Evolutionary conservation across 345 rosid species (phyloP), one percentile per base, ranked within the genome.

Genomic region (Jatropha curcas): DNA sequence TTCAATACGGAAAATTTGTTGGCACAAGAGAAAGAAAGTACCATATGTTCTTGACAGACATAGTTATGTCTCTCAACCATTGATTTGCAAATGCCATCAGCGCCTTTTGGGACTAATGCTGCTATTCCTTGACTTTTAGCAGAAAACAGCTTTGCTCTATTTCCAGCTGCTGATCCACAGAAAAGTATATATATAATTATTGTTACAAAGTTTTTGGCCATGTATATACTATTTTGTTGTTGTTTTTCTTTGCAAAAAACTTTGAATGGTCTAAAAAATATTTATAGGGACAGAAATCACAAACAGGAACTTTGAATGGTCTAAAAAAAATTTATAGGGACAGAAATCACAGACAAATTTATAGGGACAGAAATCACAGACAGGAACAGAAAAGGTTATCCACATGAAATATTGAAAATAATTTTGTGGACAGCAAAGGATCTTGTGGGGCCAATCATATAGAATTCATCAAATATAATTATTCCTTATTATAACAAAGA

Each of bases 31-130:
- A 35, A n/a, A n/a, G n/a, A n/a, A 37, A 24, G 34, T 62, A 68
- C 73, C 79, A 4, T 17, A 22, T 68, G 73, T 30, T 75, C 74
- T 43, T 76, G 60, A 5, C 74, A 71, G 70, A 43, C 76, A 62
- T 71, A 71, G 67, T 16, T 48, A 22, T 48, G 50, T 35, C 31
- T 37, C 48, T 71, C 50, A 10, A 71, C 67, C 60, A 71, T n/a
- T 50, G 67, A 71, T 61, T 51, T 53, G 33, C 75, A 71, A 60
- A 71, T 24, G 53, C 75, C 75, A 71, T 61, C 75, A 71, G 28
- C 4, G 7, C 17, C 41, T 41, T 19, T n/a, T 37, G 13, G 62
- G 16, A 41, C 27, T 48, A 41, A 28, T 13, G 58, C 9, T n/a
- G 68, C 51, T 45, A 17, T 64, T 2, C 33, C 8, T 1, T 45